A percentile compares a stretch with the other conserved stretches of the same genome.
phyloP scores from a whole-genome alignment of 1,284 basidiomycete genomes.

The Malassezia restricta region DNA sequence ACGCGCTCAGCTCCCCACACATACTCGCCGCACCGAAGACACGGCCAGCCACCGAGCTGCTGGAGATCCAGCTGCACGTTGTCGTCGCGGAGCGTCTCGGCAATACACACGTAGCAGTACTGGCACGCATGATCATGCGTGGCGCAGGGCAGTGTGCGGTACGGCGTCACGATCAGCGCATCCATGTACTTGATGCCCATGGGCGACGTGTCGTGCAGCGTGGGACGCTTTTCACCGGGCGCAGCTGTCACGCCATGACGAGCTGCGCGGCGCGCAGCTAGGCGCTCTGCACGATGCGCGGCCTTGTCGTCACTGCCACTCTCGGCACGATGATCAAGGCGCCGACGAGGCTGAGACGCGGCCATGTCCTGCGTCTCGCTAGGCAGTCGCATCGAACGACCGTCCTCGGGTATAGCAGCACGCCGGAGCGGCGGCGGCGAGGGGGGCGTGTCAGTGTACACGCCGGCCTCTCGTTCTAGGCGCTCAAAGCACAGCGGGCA shows the following conservation, averaged over 20 bases:
- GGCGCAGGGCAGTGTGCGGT: constrained; percentile 35
- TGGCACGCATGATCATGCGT: constrained; percentile 12
- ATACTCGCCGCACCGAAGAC: constrained; percentile 29
- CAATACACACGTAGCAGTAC: constrained; percentile 45
- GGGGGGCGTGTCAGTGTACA: constrained; percentile 13
- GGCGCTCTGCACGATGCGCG: not conserved
- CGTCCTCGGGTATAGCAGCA: not conserved
- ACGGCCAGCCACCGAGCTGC: constrained; percentile 33
- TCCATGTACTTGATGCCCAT: constrained; percentile 36
- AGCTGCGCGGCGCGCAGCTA: constrained; percentile 2
- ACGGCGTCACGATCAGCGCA: constrained; percentile 30
- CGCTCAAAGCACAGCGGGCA: constrained; percentile 40
- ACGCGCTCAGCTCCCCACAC: constrained; percentile 10
- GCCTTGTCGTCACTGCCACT: not conserved
- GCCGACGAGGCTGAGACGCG: constrained; percentile 22
- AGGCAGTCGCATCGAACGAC: constrained; percentile 4
- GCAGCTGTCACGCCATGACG: not conserved
- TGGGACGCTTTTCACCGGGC: not conserved
- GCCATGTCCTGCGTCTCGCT: constrained; percentile 5
- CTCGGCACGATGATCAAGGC: not conserved
- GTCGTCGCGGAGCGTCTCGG: constrained; percentile 32
- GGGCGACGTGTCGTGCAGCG: constrained; percentile 19
- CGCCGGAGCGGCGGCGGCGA: not conserved
- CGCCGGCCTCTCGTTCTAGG: constrained; percentile 25
- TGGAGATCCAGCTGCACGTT: constrained; percentile 37